Percentiles rank a stretch among this genome's conserved stretches.
phyloP scores from a whole-genome alignment of 2,329 filamentous ascomycete genomes.

The Didymella segeticola region DNA sequence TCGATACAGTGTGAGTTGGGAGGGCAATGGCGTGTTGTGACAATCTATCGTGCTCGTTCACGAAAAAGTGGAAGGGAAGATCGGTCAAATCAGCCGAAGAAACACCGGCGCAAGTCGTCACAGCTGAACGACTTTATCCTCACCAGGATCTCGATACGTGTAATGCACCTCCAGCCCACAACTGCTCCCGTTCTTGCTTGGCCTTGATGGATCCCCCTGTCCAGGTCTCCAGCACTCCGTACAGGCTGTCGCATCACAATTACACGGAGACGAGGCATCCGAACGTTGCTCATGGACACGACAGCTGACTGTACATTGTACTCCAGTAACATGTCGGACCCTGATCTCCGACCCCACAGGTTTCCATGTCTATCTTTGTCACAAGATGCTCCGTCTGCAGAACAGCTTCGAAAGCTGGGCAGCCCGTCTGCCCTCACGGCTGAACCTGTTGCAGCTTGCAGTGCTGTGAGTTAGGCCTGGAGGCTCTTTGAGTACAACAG shows the following conservation, averaged over 20 bases:
- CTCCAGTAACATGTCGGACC: background rate
- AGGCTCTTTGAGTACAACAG: no score
- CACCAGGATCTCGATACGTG: background rate
- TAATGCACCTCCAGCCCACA: background rate
- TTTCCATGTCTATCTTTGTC: no score
- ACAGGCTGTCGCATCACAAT: background rate
- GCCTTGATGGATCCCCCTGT: background rate
- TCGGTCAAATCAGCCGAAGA: background rate
- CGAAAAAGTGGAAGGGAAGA: conserved; percentile 4
- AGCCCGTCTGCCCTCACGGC: no score
- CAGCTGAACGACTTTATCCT: background rate
- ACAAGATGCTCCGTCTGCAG: no score
- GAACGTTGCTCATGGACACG: background rate
- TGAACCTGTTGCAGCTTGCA: background rate
- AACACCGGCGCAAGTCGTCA: background rate
- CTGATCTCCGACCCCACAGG: background rate
- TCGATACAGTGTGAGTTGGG: background rate
- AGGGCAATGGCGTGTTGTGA: conserved; percentile 16
- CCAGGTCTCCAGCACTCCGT: background rate
- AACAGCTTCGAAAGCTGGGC: no score
- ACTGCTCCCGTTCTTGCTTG: background rate
- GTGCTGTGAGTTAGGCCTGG: background rate
- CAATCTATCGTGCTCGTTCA: conserved; percentile 2
- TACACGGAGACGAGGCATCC: background rate
- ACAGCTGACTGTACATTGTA: background rate